Percentiles rank a stretch among this genome's conserved stretches.
These are phyloP conservation scores for Microbotryum intermedium DNA, from an alignment of 1,284 basidiomycete species.

Conservation along the genomic window DNA sequence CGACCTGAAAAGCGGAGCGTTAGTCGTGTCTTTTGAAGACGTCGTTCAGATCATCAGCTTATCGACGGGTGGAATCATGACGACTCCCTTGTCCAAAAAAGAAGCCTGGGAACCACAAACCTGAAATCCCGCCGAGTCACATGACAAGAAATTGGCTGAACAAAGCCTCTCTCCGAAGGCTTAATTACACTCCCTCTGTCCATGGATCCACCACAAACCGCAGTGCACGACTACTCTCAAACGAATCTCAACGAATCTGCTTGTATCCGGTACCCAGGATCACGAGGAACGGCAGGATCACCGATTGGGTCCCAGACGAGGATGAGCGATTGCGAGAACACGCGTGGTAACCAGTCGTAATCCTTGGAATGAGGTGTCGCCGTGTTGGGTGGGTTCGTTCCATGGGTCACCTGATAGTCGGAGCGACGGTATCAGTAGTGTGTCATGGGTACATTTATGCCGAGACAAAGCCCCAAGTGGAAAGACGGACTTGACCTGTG, in stretches of 20 bases:
- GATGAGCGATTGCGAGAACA: conserved; percentile 77
- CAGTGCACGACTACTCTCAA: too few relatives aligned
- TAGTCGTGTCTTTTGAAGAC: too few relatives aligned
- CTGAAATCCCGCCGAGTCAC: too few relatives aligned
- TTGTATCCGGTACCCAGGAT: conserved; percentile 9
- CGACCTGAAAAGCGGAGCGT: too few relatives aligned
- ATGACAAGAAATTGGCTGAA: too few relatives aligned
- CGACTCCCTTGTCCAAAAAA: too few relatives aligned
- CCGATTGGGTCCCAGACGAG: conserved; percentile 39
- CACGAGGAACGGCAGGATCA: background rate
- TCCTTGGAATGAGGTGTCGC: conserved; percentile 45
- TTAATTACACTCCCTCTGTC: too few relatives aligned
- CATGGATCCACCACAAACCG: too few relatives aligned
- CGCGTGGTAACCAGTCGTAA: conserved; percentile 66
- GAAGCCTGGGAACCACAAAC: too few relatives aligned
- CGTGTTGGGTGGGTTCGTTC: conserved; percentile 48
- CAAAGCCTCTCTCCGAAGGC: too few relatives aligned
- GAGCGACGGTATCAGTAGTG: background rate
- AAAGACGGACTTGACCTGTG: conserved; percentile 15
- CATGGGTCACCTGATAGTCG: conserved; percentile 53
- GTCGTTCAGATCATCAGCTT: too few relatives aligned
- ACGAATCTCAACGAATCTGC: conserved; percentile 23
- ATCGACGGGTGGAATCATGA: too few relatives aligned
- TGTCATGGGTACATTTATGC: background rate
- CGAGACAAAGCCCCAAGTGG: background rate